Base-by-base conservation (phyloP, 768 basidiomycete species). In the Suillus hirtellus region DNA sequence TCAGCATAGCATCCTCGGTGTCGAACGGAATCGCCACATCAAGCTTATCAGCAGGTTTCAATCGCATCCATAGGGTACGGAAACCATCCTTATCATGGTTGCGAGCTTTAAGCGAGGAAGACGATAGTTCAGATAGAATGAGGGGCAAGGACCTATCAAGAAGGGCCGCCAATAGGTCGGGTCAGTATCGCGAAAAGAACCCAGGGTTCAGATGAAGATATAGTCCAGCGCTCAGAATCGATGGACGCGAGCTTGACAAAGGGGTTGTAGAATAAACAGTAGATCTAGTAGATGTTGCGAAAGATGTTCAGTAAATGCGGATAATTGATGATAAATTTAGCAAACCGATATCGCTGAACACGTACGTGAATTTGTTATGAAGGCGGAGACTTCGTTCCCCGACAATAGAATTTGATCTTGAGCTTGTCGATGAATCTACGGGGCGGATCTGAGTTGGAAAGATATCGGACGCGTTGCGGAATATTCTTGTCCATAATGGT, bases 401-500 rank as follows among this genome's bases (percentile, higher is more conserved):
- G 0, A 93, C 91, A 1, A 94, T 92, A 8, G 92, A 93, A 1
- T 84, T 84, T 0, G 92, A 92, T 49, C 84, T 80, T 0, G 84
- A 68, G 0, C 84, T 85, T 2, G 58, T 92, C 89, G 19, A 91
- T 75, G 69, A 94, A 95, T 71, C 93, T 94, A 69, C 87, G 86
- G 35, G 87, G 11, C 84, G 81, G 40, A 86, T 88, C 68, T 92
- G 88, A 14, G 82, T 73, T 38, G 92, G 84, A 68, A 95, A 94
- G 15, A 84, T 69, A 11, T 89, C 86, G 0, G 87, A 84, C 3
- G 88, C 88, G 70, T 95, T 95, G 35, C 87, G 86, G 42, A 95
- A 82, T 87, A 96, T 90, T 68, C 95, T 89, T 2, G 93, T 89
- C 95, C 93, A 96, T 8, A 97, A 71, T 90, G 92, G 14, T 15